phyloP scores from a whole-genome alignment of 2,329 filamentous ascomycete genomes.

The Hymenotorrendiella dingleyae region DNA sequence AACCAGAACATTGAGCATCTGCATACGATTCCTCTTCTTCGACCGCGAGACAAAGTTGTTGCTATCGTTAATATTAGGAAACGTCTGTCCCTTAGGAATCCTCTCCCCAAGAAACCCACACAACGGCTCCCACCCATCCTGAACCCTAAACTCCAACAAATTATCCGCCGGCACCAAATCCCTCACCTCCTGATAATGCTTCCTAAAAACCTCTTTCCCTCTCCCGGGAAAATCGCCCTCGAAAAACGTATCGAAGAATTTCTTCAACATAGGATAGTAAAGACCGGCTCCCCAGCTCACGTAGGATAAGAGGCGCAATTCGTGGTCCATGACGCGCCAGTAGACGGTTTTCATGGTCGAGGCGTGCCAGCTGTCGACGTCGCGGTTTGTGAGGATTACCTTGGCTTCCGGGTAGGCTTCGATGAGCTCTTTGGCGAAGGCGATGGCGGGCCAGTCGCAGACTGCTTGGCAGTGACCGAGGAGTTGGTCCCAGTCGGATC shows the following conservation, averaged over 20 bases:
- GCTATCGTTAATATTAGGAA: neutral
- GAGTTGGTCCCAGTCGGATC: constrained; percentile 64
- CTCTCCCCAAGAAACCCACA: constrained; percentile 2
- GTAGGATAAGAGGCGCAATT: constrained; percentile 50
- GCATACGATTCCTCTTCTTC: too few species aligned
- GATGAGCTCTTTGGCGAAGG: constrained; percentile 64
- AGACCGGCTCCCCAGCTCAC: too few species aligned
- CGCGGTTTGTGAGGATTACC: constrained; percentile 60
- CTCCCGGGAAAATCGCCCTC: constrained; percentile 59
- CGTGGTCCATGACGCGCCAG: constrained; percentile 60
- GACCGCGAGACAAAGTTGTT: too few species aligned
- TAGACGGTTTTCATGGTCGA: constrained; percentile 62
- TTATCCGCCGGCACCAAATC: neutral
- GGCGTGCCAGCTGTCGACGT: constrained; percentile 50
- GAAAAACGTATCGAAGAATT: constrained; percentile 65
- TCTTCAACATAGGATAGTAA: too few species aligned
- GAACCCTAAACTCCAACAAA: neutral
- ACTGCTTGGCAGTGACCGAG: constrained; percentile 62
- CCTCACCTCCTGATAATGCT: constrained; percentile 37
- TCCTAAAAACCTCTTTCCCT: constrained; percentile 56
- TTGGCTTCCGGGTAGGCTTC: constrained; percentile 68
- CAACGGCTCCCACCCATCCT: constrained; percentile 5
- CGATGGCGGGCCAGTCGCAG: constrained; percentile 62
- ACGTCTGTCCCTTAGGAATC: neutral
- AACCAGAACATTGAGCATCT: too few species aligned